phyloP scores from a whole-genome alignment of 768 basidiomycete genomes.

The Leucosporidium creatinivorum region DNA sequence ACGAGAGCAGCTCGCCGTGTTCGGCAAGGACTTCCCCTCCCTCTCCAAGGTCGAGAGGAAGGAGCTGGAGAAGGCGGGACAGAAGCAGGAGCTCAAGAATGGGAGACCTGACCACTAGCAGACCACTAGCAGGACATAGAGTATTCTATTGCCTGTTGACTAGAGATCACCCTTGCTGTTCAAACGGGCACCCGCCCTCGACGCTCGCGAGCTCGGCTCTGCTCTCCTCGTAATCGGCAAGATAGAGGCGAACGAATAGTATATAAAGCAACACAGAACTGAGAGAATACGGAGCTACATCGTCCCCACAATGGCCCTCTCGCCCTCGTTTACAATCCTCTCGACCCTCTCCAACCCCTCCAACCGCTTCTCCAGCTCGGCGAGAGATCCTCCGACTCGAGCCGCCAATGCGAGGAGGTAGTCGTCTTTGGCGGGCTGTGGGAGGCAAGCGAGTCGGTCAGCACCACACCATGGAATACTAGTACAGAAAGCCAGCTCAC shows the following conservation, averaged over 20 bases:
- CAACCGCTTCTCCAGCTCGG: neutral
- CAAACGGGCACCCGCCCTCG: too few relatives aligned
- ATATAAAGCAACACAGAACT: too few relatives aligned
- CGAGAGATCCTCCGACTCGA: neutral
- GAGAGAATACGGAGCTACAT: neutral
- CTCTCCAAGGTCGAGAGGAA: neutral
- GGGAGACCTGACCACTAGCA: neutral
- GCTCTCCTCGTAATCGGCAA: too few relatives aligned
- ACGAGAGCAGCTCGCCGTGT: conserved; percentile 2
- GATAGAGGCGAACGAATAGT: too few relatives aligned
- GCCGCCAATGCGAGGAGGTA: neutral
- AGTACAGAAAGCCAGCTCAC: neutral
- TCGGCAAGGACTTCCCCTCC: neutral
- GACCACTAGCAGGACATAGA: too few relatives aligned
- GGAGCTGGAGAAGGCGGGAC: neutral
- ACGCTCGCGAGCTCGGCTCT: too few relatives aligned
- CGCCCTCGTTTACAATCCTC: neutral
- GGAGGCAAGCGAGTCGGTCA: neutral
- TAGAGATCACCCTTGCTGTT: too few relatives aligned
- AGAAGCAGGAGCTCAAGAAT: neutral
- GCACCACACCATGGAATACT: neutral
- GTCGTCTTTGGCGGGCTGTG: neutral
- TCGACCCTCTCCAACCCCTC: neutral
- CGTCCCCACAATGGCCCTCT: neutral
- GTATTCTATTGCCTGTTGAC: too few relatives aligned